A percentile compares a stretch with the other conserved stretches of the same genome.
phyloP scores from a whole-genome alignment of 139 green algal species.

The Desmodesmus armatus region DNA sequence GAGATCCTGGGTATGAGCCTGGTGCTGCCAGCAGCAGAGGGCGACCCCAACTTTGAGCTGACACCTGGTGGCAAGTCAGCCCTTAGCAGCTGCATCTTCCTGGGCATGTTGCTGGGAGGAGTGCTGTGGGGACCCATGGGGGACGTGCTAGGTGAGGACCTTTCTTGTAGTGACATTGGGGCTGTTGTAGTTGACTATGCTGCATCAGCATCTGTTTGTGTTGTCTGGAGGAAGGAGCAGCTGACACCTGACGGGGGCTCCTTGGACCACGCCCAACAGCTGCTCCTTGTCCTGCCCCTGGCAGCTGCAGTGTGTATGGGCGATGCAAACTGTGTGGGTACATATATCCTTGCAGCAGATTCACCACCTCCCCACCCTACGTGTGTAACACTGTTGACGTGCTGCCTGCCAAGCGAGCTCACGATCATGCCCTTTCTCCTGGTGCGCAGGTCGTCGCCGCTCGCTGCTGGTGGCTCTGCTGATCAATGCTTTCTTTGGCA shows the following conservation, averaged over 20 bases:
- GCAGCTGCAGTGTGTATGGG: too few species aligned
- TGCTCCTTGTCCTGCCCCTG: too few species aligned
- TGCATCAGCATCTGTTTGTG: too few species aligned
- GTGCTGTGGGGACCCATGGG: conserved; percentile 57
- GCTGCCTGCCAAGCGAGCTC: background rate
- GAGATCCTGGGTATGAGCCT: conserved; percentile 63
- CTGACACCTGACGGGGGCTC: too few species aligned
- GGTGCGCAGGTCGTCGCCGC: conserved; percentile 38
- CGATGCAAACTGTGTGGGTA: too few species aligned
- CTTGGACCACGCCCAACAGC: too few species aligned
- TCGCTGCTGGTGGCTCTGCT: conserved; percentile 43
- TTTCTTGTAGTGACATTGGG: too few species aligned
- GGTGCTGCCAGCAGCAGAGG: conserved; percentile 55
- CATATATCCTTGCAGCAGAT: too few species aligned
- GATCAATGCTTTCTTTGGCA: conserved; percentile 54
- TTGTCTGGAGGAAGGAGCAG: too few species aligned
- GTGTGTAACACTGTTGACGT: background rate
- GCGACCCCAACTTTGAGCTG: conserved; percentile 30
- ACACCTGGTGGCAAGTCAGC: conserved; percentile 36
- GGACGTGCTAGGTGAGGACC: conserved; percentile 46
- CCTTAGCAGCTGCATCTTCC: conserved; percentile 56
- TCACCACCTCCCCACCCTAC: too few species aligned
- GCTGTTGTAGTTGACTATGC: background rate
- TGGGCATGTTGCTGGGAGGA: conserved; percentile 49
- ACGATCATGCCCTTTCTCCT: background rate